phyloP scores from a whole-genome alignment of 2,329 filamentous ascomycete species.

The Macrophomina pseudophaseolina region DNA sequence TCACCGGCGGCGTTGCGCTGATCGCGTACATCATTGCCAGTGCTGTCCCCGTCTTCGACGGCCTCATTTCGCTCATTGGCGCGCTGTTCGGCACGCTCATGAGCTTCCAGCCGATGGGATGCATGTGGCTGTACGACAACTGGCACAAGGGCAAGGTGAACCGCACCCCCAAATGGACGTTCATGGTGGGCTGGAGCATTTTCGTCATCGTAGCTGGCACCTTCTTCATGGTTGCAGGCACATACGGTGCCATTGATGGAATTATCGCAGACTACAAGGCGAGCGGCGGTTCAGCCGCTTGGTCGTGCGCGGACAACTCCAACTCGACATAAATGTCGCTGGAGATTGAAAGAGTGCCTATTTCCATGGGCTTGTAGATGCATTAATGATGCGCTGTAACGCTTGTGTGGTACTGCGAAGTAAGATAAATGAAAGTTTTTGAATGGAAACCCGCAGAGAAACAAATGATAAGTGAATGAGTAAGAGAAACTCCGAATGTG shows the following conservation, averaged over 20 bases:
- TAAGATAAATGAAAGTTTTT: too few relatives aligned
- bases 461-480: too few relatives aligned
- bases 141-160: background rate
- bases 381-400: too few relatives aligned
- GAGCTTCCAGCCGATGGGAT: slow-evolving; percentile 59
- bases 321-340: background rate
- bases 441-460: too few relatives aligned
- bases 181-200: slow-evolving; percentile 9
- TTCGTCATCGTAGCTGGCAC: background rate
- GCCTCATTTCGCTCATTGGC: slow-evolving; percentile 58
- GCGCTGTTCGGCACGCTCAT: slow-evolving; percentile 61
- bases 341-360: too few relatives aligned
- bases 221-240: slow-evolving; percentile 9
- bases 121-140: slow-evolving; percentile 56
- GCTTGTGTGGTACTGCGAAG: too few relatives aligned
- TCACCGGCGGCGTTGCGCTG: slow-evolving; percentile 54
- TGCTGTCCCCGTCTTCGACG: slow-evolving; percentile 60
- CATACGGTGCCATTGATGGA: background rate
- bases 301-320: slow-evolving; percentile 20
- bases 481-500: too few relatives aligned
- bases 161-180: background rate
- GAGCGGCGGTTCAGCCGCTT: background rate
- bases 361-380: too few relatives aligned
- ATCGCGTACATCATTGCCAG: slow-evolving; percentile 52
- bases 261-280: slow-evolving; percentile 14